Conservation (phyloP, 495 filamentous ascomycete genomes). For the Hypoxylon rickii region DNA sequence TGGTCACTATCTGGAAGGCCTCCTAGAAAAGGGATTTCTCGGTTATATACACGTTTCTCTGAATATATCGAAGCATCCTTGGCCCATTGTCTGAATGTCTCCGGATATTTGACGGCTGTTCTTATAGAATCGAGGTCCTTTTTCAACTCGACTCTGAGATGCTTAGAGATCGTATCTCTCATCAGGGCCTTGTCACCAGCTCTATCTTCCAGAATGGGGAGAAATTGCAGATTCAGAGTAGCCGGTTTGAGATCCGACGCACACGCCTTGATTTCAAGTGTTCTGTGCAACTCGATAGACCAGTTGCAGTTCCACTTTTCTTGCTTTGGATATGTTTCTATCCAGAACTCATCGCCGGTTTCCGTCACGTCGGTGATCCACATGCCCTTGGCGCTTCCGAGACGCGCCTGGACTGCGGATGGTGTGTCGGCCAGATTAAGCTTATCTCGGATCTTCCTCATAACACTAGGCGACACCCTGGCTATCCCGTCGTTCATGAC, state of each 20-base stretch:
- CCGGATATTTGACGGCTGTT: neutral
- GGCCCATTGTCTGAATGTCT: neutral
- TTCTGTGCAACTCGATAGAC: neutral
- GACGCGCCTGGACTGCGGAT: neutral
- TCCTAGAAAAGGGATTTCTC: neutral
- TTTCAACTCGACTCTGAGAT: neutral
- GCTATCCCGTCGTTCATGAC: neutral
- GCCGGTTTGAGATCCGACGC: neutral
- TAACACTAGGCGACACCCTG: neutral
- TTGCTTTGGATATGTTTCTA: neutral
- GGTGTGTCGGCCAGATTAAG: neutral
- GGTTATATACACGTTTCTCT: neutral
- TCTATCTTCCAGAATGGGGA: neutral
- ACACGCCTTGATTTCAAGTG: neutral
- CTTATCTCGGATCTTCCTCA: neutral
- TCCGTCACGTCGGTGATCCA: neutral
- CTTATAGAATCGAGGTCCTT: neutral
- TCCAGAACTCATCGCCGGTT: neutral
- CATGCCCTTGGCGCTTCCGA: neutral
- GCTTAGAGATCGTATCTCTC: neutral
- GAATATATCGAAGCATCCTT: neutral
- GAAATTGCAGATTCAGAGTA: neutral
- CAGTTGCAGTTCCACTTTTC: neutral
- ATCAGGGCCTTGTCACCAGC: neutral
- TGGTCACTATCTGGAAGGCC: neutral